Conservation (phyloP, 2,329 filamentous ascomycete genomes). For the Magnaporthiopsis rhizophila region DNA sequence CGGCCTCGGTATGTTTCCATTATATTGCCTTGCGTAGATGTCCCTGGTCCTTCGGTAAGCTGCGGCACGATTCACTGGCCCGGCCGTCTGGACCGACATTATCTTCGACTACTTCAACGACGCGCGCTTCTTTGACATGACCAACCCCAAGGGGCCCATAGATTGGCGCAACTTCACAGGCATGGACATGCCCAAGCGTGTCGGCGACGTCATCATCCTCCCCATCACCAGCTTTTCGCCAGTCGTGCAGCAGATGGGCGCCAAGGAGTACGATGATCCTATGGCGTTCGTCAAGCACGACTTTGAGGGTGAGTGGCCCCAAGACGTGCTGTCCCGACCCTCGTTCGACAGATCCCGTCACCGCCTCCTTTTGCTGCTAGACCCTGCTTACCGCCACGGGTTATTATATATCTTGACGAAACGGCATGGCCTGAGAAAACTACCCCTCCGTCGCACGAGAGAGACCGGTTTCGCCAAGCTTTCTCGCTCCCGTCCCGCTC, state of each 20-base stretch:
- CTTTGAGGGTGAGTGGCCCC: slow-evolving; percentile 67
- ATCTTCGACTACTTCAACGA: slow-evolving; percentile 95
- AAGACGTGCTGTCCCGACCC: no score
- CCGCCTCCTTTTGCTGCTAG: not conserved
- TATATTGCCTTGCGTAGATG: not conserved
- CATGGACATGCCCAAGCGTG: slow-evolving; percentile 73
- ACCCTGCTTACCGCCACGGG: not conserved
- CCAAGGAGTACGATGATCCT: slow-evolving; percentile 78
- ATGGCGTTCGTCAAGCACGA: slow-evolving; percentile 98
- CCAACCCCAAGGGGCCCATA: slow-evolving; percentile 60
- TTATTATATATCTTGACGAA: not conserved
- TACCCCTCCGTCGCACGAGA: not conserved
- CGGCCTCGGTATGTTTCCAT: not conserved
- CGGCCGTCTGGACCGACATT: slow-evolving; percentile 86
- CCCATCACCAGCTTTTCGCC: slow-evolving; percentile 98
- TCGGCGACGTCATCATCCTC: slow-evolving; percentile 87
- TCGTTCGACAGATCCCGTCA: no score
- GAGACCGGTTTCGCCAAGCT: not conserved
- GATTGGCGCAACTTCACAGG: slow-evolving; percentile 85
- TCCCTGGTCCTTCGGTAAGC: not conserved
- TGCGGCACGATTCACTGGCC: slow-evolving; percentile 23
- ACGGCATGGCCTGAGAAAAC: not conserved
- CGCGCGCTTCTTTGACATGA: slow-evolving; percentile 76
- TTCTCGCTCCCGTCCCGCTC: not conserved
- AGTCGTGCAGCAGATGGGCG: slow-evolving; percentile 87